Evolutionary conservation across 2,329 filamentous ascomycete genomes (phyloP), one percentile per base, ranked within the genome.

Genomic region (Chrysoporthe deuterocubensis): DNA sequence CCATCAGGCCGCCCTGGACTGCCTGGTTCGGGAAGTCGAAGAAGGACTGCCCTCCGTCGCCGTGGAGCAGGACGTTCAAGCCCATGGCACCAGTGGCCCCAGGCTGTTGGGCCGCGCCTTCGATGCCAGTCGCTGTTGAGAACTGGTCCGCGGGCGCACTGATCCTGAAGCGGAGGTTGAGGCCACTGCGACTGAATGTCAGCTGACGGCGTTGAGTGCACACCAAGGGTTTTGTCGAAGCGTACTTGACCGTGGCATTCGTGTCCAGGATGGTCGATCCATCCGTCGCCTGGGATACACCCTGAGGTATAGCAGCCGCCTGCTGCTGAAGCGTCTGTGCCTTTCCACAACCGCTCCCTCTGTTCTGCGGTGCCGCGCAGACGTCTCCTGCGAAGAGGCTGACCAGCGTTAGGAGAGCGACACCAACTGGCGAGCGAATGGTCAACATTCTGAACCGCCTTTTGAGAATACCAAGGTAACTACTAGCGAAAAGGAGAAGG

Each of bases 11-110:
- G 62, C 77, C 74, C 65, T 83, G 82, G 13, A 86, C 82, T 21
- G 80, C 81, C 71, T 87, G 83, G 75, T 87, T 87, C 46, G 84
- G 84, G 76, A 86, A 85, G 73, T 85, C 84, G 75, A 85, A 85
- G 80, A 87, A 87, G 14, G 83, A 86, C 72, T 87, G 83, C 7
- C 86, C 86, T 54, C 86, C 86, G 73, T 89, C 86, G 57, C 70
- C 86, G 74, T 89, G 86, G 3, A 89, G 81, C 46, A 89, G 81
- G 16, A 89, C 82, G 71, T 88, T 88, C 7, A 86, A 78, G 62
- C 84, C 85, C 42, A 85, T 76, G 7, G 76, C 70, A 5, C 82
- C 81, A 0, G 73, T 65, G 2, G 76, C 73, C 32, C 74, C 73
- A 26, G 78, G 72, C 0, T 56, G 69, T 62, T 75, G 77, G 32